phyloP scores from a whole-genome alignment of 176 grass and related monocot genomes.

The Eragrostis nindensis region DNA sequence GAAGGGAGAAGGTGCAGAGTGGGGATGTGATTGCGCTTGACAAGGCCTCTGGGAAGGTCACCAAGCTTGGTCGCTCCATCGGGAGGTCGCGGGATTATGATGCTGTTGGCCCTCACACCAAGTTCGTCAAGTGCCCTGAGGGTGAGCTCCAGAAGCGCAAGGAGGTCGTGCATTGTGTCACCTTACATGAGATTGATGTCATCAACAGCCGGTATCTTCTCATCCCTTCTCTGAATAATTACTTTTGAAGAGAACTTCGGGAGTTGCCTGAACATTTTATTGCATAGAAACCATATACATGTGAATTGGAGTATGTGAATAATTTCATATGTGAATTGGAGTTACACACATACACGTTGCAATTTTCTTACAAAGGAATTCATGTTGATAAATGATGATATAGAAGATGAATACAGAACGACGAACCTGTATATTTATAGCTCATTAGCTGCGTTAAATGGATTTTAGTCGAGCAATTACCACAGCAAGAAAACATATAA shows the following conservation, averaged over 20 bases:
- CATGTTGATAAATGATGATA: neutral
- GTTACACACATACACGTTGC: neutral
- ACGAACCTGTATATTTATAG: neutral
- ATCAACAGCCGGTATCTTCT: slow-evolving; percentile 88
- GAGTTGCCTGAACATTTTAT: too few relatives aligned
- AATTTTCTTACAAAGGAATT: too few relatives aligned
- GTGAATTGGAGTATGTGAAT: too few relatives aligned
- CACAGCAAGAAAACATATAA: neutral
- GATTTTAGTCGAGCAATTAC: neutral
- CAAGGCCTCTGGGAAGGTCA: slow-evolving; percentile 83
- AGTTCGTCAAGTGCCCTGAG: slow-evolving; percentile 91
- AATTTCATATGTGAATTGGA: neutral
- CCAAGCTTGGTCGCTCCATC: slow-evolving; percentile 89
- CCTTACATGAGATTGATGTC: slow-evolving; percentile 97
- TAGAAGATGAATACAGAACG: neutral
- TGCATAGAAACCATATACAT: too few relatives aligned
- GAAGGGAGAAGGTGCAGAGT: slow-evolving; percentile 95
- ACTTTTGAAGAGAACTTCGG: too few relatives aligned
- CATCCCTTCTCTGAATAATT: neutral
- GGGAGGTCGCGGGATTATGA: slow-evolving; percentile 87
- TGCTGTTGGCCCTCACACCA: slow-evolving; percentile 79
- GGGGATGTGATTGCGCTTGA: slow-evolving; percentile 91
- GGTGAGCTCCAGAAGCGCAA: slow-evolving; percentile 97
- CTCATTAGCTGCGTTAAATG: neutral
- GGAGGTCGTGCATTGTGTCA: slow-evolving; percentile 96